A percentile compares a stretch with the other conserved stretches of the same genome.
phyloP scores from a whole-genome alignment of 495 filamentous ascomycete genomes.

The Penicillium maclennaniae region DNA sequence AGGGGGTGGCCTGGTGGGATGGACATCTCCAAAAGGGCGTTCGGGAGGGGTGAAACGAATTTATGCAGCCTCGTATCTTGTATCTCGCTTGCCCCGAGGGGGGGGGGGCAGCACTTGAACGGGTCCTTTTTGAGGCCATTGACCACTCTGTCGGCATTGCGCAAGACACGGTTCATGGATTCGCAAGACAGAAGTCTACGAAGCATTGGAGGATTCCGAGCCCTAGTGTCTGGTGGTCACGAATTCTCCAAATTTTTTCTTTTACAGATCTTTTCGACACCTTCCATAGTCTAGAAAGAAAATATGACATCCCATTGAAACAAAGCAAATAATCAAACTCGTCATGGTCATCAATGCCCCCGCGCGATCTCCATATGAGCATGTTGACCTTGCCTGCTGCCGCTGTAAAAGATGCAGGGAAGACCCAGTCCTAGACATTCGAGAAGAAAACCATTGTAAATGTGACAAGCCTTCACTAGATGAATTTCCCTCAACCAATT shows the following conservation, averaged over 20 bases:
- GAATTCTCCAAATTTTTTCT: not conserved
- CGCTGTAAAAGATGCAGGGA: not conserved
- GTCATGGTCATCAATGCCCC: slow-evolving; percentile 15
- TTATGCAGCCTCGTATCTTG: no score
- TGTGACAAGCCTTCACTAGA: slow-evolving; percentile 1
- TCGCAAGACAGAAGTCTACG: not conserved
- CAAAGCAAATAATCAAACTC: slow-evolving; percentile 11
- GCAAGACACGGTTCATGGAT: not conserved
- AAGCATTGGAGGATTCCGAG: not conserved
- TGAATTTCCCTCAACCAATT: slow-evolving; percentile 14
- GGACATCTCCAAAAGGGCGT: no score
- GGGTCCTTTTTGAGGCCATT: no score
- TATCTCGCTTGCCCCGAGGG: no score
- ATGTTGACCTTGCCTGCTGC: not conserved
- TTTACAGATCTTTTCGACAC: not conserved
- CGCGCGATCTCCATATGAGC: not conserved
- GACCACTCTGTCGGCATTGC: no score
- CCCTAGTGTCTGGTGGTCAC: not conserved
- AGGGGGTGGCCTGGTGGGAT: no score
- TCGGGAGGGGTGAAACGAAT: no score
- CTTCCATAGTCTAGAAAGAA: slow-evolving; percentile 1
- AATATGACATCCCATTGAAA: slow-evolving; percentile 17
- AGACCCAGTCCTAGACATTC: not conserved
- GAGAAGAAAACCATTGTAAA: slow-evolving; percentile 4
- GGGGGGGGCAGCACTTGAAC: no score